Evolutionary conservation across 2,329 filamentous ascomycete genomes (phyloP).

Genomic region (Hymenoscyphus infarciens): DNA sequence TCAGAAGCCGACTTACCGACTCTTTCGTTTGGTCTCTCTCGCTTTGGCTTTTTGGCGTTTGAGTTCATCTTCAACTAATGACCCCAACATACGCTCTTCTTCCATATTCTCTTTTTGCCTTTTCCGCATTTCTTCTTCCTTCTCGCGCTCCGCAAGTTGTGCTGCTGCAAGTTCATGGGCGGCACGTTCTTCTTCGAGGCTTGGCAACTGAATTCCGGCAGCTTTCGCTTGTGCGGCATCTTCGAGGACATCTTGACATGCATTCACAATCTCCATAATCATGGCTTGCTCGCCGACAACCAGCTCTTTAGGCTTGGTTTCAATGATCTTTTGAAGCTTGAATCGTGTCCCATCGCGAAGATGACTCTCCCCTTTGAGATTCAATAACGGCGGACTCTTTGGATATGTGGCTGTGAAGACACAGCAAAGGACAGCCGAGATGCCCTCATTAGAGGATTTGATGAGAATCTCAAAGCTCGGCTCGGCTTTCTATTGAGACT

Average conservation of each 20-base stretch:
- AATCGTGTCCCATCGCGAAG: conserved; percentile 68
- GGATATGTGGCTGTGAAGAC: conserved; percentile 89
- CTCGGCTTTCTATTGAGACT: conserved; percentile 63
- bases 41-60: conserved; percentile 62
- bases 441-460: conserved; percentile 68
- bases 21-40: conserved; percentile 62
- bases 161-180: conserved; percentile 72
- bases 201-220: conserved; percentile 73
- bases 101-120: conserved; percentile 57
- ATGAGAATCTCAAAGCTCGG: conserved; percentile 78
- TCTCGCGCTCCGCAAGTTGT: conserved; percentile 50
- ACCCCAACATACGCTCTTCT: conserved; percentile 65
- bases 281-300: conserved; percentile 52
- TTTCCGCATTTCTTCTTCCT: conserved; percentile 43
- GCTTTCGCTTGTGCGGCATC: conserved; percentile 78
- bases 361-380: conserved; percentile 59
- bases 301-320: conserved; percentile 51
- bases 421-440: conserved; percentile 69
- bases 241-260: conserved; percentile 69
- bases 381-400: conserved; percentile 72
- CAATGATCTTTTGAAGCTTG: conserved; percentile 63
- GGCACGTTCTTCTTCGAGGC: conserved; percentile 83
- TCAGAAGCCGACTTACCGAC: conserved; percentile 34
- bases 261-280: conserved; percentile 45
- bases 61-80: conserved; percentile 70